Base-by-base conservation (phyloP, 306 rosid genomes). In the Myrica gale region DNA sequence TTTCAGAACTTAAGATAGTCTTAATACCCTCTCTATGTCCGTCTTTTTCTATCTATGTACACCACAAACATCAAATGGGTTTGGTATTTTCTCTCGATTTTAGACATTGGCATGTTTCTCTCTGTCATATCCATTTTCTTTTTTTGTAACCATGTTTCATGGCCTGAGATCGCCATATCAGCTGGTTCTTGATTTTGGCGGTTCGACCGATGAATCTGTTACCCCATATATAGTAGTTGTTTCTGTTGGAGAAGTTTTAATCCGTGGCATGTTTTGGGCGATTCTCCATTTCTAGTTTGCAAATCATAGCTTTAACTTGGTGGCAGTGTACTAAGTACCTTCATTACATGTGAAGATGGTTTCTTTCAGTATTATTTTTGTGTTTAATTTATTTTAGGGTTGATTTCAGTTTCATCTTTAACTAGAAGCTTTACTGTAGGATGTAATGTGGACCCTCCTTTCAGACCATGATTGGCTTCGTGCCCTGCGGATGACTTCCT, bases 401-500 rank as follows among this genome's bases (percentile, higher is more conserved):
- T 60, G 62, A 9, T 75, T 53, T 76, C 72, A 72, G 69, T 52
- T 42, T 82, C 8, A 0, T 71, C 66, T 71, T 45, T 75, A 74
- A 87, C 79, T 55, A 54, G 76, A 77, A 16, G 11, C 16, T 60
- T 76, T 53, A 71, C 60, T 43, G 32, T 75, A 92, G 98, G 96
- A 92, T 79, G 81, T 19, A 20, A 47, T 78, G 43, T 80, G 72
- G 85, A 82, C 71, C 78, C 86, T 78, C 46, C 86, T 90, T 48
- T 79, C 86, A 6, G 87, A 89, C 74, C 97, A 95, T 77, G 97
- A 92, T 76, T 95, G 96, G 96, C 81, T 92, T 43, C 97, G 97
- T 70, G 87, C 97, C 61, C 77, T 95, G 69, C 86, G 97, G 76
- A 95, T 95, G 97, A 71, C 89, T 82, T 92, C 99, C 56, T 95